Conservation (phyloP, 495 filamentous ascomycete species). For the Rostrohypoxylon terebratum region DNA sequence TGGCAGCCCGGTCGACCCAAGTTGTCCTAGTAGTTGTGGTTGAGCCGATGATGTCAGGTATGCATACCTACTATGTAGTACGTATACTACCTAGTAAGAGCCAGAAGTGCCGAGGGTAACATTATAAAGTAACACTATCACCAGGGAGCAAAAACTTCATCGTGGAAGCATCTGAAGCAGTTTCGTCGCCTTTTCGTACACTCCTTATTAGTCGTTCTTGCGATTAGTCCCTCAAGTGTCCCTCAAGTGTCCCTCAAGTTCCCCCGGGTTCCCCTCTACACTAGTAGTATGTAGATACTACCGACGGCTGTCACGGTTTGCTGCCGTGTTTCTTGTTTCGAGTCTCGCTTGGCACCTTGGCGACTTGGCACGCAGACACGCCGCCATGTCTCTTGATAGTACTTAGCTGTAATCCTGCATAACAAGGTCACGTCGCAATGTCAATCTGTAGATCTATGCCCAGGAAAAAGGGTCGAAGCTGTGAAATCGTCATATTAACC, state of each 20-base stretch:
- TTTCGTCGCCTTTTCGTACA: constrained; percentile 3
- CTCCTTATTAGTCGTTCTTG: neutral
- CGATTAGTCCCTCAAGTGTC: too few relatives aligned
- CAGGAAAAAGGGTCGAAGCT: constrained; percentile 11
- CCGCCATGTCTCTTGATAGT: constrained; percentile 6
- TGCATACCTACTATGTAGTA: neutral
- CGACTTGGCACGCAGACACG: constrained; percentile 39
- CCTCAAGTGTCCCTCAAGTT: too few relatives aligned
- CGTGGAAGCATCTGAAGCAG: constrained; percentile 29
- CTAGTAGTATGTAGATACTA: constrained; percentile 3
- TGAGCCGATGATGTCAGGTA: neutral
- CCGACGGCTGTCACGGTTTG: constrained; percentile 27
- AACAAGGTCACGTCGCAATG: constrained; percentile 34
- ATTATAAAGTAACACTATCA: constrained; percentile 1
- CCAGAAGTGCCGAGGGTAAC: constrained; percentile 27
- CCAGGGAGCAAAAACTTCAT: constrained; percentile 20
- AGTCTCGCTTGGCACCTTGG: constrained; percentile 43
- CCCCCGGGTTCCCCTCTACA: neutral
- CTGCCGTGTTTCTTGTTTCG: constrained; percentile 42
- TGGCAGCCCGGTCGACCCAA: neutral
- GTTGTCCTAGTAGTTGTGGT: neutral
- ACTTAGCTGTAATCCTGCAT: constrained; percentile 24
- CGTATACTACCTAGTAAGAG: neutral
- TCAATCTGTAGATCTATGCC: constrained; percentile 33
- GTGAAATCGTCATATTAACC: constrained; percentile 17